These are phyloP conservation scores for Umbilicus rupestris DNA, from an alignment of 164 flowering plant genomes.

Conservation along the genomic window DNA sequence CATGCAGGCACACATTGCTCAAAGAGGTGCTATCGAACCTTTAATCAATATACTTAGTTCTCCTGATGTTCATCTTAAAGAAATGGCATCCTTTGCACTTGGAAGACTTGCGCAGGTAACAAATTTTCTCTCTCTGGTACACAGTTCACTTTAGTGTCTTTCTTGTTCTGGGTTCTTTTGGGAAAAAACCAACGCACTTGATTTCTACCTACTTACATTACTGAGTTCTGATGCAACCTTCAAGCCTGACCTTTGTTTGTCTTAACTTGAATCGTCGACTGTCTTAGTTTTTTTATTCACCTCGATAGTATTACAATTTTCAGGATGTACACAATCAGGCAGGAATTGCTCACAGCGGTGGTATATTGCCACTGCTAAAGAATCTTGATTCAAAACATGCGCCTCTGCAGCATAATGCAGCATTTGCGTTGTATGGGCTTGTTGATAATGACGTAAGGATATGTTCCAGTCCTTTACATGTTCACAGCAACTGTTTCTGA, in stretches of 20 bases:
- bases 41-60: constrained; percentile 74
- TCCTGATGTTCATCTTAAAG: constrained; percentile 52
- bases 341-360: constrained; percentile 62
- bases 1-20: constrained; percentile 83
- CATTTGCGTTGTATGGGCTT: constrained; percentile 72
- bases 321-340: constrained; percentile 75
- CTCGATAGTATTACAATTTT: not conserved
- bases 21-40: constrained; percentile 84
- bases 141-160: not conserved
- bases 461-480: not conserved
- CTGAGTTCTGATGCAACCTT: not conserved
- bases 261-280: too few relatives aligned
- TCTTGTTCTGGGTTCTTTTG: not conserved
- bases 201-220: constrained; percentile 1
- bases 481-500: not conserved
- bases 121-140: not conserved
- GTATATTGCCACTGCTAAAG: constrained; percentile 44
- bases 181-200: not conserved
- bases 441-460: constrained; percentile 63
- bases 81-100: constrained; percentile 89
- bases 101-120: constrained; percentile 89
- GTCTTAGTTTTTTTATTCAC: not conserved
- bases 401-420: constrained; percentile 66
- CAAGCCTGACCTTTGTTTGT: too few relatives aligned
- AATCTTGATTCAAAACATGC: constrained; percentile 63